Percentiles rank a stretch among this genome's conserved stretches.
phyloP scores from a whole-genome alignment of 768 basidiomycete genomes.

The Leccinum incarnatum region DNA sequence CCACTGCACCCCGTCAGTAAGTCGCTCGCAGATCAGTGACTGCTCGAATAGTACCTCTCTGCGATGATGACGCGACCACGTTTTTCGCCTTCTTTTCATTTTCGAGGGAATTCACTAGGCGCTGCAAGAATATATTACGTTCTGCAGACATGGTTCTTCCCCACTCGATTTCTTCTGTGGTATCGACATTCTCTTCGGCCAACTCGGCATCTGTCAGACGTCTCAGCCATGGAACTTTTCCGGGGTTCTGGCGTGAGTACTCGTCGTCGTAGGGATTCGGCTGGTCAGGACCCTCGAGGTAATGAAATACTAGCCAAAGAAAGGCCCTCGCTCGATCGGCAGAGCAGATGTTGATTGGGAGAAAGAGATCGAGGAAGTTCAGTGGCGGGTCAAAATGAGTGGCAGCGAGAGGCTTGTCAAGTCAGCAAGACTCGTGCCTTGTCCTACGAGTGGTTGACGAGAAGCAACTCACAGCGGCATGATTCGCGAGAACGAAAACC shows the following conservation, averaged over 20 bases:
- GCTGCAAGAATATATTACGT: conserved; percentile 68
- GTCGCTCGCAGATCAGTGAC: neutral
- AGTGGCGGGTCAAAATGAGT: conserved; percentile 72
- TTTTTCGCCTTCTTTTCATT: conserved; percentile 48
- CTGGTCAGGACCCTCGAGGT: conserved; percentile 62
- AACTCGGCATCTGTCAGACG: conserved; percentile 54
- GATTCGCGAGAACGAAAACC: conserved; percentile 78
- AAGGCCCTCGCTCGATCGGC: conserved; percentile 73
- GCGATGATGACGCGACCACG: conserved; percentile 30
- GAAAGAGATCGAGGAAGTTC: conserved; percentile 83
- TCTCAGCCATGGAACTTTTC: conserved; percentile 63
- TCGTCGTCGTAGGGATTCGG: conserved; percentile 78
- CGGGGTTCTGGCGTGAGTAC: conserved; percentile 52
- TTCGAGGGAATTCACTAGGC: conserved; percentile 57
- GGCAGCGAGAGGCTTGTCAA: conserved; percentile 51
- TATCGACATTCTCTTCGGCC: conserved; percentile 73
- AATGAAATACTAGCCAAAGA: conserved; percentile 81
- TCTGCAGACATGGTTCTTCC: conserved; percentile 71
- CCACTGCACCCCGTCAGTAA: conserved; percentile 18
- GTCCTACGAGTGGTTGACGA: neutral
- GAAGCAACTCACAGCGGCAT: conserved; percentile 58
- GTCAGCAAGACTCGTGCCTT: conserved; percentile 10
- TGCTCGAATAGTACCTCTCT: conserved; percentile 20
- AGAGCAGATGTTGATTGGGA: conserved; percentile 72
- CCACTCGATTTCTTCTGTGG: conserved; percentile 73